Conservation (phyloP, 257 asterid species). For the Plectranthus barbatus region DNA sequence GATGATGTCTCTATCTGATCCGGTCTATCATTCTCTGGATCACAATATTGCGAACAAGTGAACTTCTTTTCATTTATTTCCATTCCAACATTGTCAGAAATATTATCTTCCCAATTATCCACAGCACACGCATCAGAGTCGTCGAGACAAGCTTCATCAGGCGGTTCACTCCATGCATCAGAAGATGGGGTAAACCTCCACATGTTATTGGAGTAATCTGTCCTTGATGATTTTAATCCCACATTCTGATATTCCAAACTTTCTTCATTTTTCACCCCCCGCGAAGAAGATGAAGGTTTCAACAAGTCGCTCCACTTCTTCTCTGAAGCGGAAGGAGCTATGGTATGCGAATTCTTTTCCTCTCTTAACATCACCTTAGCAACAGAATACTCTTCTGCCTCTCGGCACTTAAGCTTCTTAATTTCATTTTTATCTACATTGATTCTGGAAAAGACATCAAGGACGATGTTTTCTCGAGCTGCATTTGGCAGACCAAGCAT, state of each 20-base stretch:
- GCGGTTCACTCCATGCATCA: slow-evolving; percentile 7
- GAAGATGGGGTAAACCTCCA: slow-evolving; percentile 20
- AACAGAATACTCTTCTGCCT: slow-evolving; percentile 4
- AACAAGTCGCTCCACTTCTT: slow-evolving; percentile 44
- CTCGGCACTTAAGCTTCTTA: neutral
- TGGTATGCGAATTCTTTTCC: slow-evolving; percentile 15
- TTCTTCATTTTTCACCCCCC: neutral
- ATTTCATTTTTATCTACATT: slow-evolving; percentile 2
- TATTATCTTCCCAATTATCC: slow-evolving; percentile 14
- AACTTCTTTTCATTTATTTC: neutral
- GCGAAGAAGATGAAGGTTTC: slow-evolving; percentile 21
- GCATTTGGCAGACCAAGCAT: neutral
- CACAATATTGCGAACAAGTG: slow-evolving; percentile 12
- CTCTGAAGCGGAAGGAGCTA: slow-evolving; percentile 6
- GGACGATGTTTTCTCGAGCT: neutral
- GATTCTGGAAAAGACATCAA: slow-evolving; percentile 9
- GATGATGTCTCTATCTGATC: neutral
- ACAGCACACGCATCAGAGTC: slow-evolving; percentile 13
- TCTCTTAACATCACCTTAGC: neutral
- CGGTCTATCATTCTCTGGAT: slow-evolving; percentile 1
- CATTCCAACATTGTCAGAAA: slow-evolving; percentile 4
- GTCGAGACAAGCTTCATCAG: slow-evolving; percentile 1
- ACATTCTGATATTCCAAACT: neutral
- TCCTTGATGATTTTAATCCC: neutral
- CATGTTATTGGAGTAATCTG: neutral